phyloP scores from a whole-genome alignment of 352 stramenopile genomes.

The Phytopythium aichiense region DNA sequence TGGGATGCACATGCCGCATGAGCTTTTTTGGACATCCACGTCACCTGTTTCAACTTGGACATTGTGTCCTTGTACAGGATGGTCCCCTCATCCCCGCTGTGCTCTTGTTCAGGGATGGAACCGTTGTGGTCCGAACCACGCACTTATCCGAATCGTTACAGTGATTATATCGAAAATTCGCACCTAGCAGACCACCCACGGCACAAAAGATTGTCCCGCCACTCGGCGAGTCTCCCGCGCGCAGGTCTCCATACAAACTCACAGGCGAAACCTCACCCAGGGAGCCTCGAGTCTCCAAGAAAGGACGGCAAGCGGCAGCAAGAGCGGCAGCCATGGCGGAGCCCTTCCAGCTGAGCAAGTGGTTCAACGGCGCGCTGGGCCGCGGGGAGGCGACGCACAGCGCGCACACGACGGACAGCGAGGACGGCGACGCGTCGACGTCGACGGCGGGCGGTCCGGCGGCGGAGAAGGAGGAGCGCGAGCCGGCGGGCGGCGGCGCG shows the following conservation, averaged over 20 bases:
- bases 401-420: constrained; percentile 33
- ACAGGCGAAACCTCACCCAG: constrained; percentile 13
- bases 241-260: background rate
- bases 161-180: constrained; percentile 9
- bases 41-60: no score
- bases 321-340: constrained; percentile 31
- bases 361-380: constrained; percentile 54
- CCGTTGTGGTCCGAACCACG: background rate
- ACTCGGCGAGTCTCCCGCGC: background rate
- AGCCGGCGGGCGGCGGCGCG: constrained; percentile 16
- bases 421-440: constrained; percentile 29
- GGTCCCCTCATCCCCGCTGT: no score
- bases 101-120: background rate
- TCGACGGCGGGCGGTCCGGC: background rate
- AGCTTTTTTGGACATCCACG: no score
- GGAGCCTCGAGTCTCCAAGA: constrained; percentile 1
- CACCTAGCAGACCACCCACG: constrained; percentile 18
- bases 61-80: background rate
- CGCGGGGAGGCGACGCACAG: constrained; percentile 12
- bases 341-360: constrained; percentile 77
- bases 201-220: constrained; percentile 14
- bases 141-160: background rate
- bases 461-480: constrained; percentile 13
- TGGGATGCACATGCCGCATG: no score
- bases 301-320: background rate